These are phyloP conservation scores for Rhododendron mucronatum DNA, from an alignment of 148 eudicot species.

Conservation along the genomic window DNA sequence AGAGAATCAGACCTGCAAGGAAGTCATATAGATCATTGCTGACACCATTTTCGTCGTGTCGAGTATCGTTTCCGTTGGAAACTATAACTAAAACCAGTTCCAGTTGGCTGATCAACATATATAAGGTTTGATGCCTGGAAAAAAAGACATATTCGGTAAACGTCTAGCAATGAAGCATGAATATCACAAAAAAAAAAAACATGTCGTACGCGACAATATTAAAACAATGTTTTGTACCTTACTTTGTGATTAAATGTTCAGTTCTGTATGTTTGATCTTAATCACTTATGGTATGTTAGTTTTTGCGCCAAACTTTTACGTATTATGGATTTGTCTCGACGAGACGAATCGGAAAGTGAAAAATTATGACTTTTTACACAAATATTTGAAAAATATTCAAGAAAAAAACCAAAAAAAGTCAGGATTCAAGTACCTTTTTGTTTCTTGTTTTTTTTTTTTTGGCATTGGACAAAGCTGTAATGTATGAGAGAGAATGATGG, in stretches of 20 bases:
- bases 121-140: slow-evolving; percentile 72
- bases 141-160: not conserved
- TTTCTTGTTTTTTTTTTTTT: not conserved
- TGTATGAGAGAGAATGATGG: not conserved
- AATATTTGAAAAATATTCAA: no score
- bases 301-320: no score
- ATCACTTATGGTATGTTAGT: no score
- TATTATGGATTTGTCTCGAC: no score
- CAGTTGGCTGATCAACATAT: slow-evolving; percentile 84
- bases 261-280: no score
- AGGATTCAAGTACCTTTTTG: not conserved
- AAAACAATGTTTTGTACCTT: not conserved
- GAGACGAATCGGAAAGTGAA: no score
- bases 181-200: no score
- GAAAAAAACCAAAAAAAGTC: no score
- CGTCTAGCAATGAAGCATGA: not conserved
- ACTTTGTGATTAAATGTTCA: no score
- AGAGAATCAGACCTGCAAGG: slow-evolving; percentile 41
- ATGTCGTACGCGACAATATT: no score
- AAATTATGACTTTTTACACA: no score
- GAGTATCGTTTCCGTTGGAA: slow-evolving; percentile 55
- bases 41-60: slow-evolving; percentile 68
- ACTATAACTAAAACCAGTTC: slow-evolving; percentile 86
- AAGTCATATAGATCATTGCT: slow-evolving; percentile 84
- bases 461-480: slow-evolving; percentile 31